Percentiles rank a stretch among this genome's conserved stretches.
These are phyloP conservation scores for Talaromyces thailandensis DNA, from an alignment of 495 filamentous ascomycete genomes.

Conservation along the genomic window DNA sequence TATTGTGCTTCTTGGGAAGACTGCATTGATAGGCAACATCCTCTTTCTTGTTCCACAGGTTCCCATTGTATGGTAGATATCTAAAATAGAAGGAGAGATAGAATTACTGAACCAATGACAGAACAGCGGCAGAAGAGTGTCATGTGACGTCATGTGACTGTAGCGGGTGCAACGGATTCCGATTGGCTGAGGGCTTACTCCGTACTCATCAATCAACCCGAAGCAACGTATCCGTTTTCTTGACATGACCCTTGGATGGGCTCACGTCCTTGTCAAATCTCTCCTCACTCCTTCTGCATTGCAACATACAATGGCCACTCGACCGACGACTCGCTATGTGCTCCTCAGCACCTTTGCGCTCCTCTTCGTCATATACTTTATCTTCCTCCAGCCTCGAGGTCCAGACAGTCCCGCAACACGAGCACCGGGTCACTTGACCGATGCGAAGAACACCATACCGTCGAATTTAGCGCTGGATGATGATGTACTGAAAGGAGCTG, in stretches of 20 bases:
- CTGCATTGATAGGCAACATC: not conserved
- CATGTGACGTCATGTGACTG: not conserved
- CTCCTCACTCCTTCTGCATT: not conserved
- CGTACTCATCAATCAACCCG: not conserved
- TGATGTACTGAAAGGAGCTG: conserved; percentile 58
- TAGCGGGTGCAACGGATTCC: not conserved
- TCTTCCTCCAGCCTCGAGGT: conserved; percentile 33
- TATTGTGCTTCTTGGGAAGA: not conserved
- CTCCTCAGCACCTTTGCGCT: conserved; percentile 26
- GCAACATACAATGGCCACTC: conserved; percentile 24
- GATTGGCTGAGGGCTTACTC: not conserved
- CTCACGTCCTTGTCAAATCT: not conserved
- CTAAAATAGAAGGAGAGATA: not conserved
- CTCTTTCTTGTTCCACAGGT: not conserved
- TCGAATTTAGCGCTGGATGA: conserved; percentile 14
- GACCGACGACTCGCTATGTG: conserved; percentile 33
- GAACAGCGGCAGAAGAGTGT: not conserved
- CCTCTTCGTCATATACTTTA: conserved; percentile 22
- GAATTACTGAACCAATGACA: not conserved
- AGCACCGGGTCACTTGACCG: conserved; percentile 30
- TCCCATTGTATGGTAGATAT: not conserved
- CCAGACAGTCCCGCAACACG: conserved; percentile 33
- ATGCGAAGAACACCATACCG: conserved; percentile 13
- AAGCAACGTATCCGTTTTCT: not conserved
- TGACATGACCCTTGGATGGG: not conserved